Evolutionary conservation across 306 rosid species (phyloP).

Genomic region (Begonia masoniana): DNA sequence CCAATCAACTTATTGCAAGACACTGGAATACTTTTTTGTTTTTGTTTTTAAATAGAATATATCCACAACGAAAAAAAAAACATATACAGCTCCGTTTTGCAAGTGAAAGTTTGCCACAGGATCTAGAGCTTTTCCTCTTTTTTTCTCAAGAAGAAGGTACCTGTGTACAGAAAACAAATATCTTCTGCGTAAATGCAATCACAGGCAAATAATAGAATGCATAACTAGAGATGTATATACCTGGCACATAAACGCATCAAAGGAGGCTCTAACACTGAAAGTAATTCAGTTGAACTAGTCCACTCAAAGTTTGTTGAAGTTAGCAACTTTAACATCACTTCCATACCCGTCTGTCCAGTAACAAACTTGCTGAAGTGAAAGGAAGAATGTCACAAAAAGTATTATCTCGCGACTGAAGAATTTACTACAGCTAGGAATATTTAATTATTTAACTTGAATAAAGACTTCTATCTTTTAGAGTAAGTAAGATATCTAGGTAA

Average conservation of each 20-base stretch:
- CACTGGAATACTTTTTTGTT: too few species aligned
- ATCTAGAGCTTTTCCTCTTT: conserved; percentile 94
- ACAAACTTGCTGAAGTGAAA: conserved; percentile 33
- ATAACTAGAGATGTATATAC: conserved; percentile 13
- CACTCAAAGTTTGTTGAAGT: conserved; percentile 58
- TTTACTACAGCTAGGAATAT: background rate
- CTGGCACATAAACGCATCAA: conserved; percentile 76
- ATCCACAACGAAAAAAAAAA: background rate
- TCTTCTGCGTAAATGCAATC: too few species aligned
- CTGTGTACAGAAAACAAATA: conserved; percentile 22
- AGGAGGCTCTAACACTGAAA: conserved; percentile 39
- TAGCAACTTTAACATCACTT: conserved; percentile 55
- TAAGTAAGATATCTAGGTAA: too few species aligned
- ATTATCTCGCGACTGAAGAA: background rate
- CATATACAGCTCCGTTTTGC: conserved; percentile 94
- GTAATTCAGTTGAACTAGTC: conserved; percentile 43
- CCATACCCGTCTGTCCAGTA: conserved; percentile 59
- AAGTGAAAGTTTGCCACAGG: conserved; percentile 93
- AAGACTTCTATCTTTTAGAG: background rate
- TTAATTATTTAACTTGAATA: background rate
- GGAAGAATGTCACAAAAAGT: background rate
- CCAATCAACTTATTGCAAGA: too few species aligned
- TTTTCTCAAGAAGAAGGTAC: conserved; percentile 91
- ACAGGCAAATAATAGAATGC: too few species aligned
- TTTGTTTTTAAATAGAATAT: too few species aligned